A percentile compares a stretch with the other conserved stretches of the same genome.
Conservation (phyloP, 2,329 filamentous ascomycete genomes). For the Botrytis squamosa region DNA sequence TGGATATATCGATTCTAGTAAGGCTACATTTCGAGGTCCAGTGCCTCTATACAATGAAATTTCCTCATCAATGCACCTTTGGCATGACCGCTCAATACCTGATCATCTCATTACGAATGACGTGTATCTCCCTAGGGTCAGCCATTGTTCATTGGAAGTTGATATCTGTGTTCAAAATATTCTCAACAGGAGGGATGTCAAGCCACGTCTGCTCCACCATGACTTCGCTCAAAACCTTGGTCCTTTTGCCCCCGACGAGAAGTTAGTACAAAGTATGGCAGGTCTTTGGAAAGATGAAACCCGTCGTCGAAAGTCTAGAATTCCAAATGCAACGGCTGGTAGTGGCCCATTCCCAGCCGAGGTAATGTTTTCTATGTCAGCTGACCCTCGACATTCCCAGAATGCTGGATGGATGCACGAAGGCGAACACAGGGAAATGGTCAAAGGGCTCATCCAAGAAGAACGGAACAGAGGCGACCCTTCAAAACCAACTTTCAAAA, state of each 20-base stretch:
- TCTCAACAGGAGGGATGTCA: slow-evolving; percentile 73
- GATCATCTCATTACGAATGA: slow-evolving; percentile 59
- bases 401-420: slow-evolving; percentile 92
- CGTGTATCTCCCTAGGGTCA: slow-evolving; percentile 67
- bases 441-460: slow-evolving; percentile 60
- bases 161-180: slow-evolving; percentile 90
- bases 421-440: slow-evolving; percentile 70
- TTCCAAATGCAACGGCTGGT: slow-evolving; percentile 61
- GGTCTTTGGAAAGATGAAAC: slow-evolving; percentile 91
- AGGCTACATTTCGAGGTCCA: slow-evolving; percentile 70
- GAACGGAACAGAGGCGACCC: slow-evolving; percentile 56
- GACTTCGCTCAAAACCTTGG: slow-evolving; percentile 74
- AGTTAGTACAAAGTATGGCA: slow-evolving; percentile 91
- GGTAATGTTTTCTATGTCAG: slow-evolving; percentile 84
- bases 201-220: slow-evolving; percentile 78
- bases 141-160: slow-evolving; percentile 85
- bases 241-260: slow-evolving; percentile 65
- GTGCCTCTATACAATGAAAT: slow-evolving; percentile 68
- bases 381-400: slow-evolving; percentile 69
- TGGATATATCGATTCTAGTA: slow-evolving; percentile 73
- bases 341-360: slow-evolving; percentile 80
- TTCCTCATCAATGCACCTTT: slow-evolving; percentile 62
- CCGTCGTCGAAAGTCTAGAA: slow-evolving; percentile 68
- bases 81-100: slow-evolving; percentile 75
- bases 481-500: slow-evolving; percentile 57